Conservation (phyloP, 805 yeast genomes). For the Yarrowia sp. region DNA sequence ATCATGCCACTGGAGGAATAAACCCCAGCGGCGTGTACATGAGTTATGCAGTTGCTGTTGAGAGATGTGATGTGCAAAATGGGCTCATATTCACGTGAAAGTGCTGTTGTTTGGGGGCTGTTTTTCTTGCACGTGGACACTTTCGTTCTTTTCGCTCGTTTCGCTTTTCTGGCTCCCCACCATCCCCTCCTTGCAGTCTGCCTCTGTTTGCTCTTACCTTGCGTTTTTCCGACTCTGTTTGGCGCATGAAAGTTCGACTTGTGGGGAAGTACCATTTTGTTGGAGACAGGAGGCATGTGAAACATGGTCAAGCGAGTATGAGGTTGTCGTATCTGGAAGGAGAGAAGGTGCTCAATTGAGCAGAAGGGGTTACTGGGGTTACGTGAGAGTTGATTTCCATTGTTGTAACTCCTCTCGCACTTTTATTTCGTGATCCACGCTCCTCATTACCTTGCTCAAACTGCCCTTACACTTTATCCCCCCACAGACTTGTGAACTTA, state of each 20-base stretch:
- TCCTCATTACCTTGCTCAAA: neutral
- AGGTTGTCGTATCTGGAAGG: no score
- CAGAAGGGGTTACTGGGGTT: neutral
- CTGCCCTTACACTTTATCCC: neutral
- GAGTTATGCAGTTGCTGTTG: neutral
- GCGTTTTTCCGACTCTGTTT: neutral
- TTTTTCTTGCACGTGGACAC: neutral
- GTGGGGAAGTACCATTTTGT: neutral
- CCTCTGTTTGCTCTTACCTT: neutral
- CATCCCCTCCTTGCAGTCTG: no score
- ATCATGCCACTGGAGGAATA: constrained; percentile 19
- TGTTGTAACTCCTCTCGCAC: neutral
- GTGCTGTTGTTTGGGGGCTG: neutral
- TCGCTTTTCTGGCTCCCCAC: no score
- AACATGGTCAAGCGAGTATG: neutral
- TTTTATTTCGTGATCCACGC: neutral
- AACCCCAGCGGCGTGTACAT: constrained; percentile 12
- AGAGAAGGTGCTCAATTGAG: neutral
- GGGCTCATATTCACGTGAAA: constrained; percentile 21
- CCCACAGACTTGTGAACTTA: neutral
- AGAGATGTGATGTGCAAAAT: neutral
- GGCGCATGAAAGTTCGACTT: constrained; percentile 9
- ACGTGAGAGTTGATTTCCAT: neutral
- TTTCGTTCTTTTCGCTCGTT: no score
- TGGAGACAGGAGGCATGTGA: constrained; percentile 10